These are phyloP conservation scores for Rhodotorula kratochvilovae DNA, from an alignment of 768 basidiomycete species.

Conservation along the genomic window DNA sequence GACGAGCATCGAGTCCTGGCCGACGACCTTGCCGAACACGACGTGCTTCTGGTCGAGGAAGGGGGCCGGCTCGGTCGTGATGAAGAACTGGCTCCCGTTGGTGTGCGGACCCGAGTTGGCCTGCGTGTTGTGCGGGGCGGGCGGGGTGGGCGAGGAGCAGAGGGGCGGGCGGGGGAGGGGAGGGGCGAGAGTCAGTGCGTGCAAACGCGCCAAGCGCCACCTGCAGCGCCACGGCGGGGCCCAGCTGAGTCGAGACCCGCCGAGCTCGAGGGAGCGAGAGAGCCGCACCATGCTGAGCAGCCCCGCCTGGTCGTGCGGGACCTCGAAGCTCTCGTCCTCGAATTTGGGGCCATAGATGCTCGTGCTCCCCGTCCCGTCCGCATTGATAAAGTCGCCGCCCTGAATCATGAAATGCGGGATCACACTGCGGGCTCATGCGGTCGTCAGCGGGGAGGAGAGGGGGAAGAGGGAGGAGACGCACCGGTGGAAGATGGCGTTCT, in stretches of 20 bases:
- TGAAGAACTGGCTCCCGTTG: conserved; percentile 98
- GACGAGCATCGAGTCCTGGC: conserved; percentile 80
- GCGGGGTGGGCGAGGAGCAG: too few relatives aligned
- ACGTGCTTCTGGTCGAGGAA: conserved; percentile 91
- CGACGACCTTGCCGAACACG: conserved; percentile 79
- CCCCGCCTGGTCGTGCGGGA: conserved; percentile 81
- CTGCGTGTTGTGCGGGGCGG: conserved; percentile 48
- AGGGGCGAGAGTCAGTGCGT: neutral
- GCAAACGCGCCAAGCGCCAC: too few relatives aligned
- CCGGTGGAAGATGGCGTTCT: conserved; percentile 39
- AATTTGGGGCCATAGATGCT: conserved; percentile 95
- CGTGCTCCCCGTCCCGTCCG: conserved; percentile 90
- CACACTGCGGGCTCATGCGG: conserved; percentile 63
- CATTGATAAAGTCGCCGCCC: conserved; percentile 89
- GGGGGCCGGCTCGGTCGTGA: conserved; percentile 89
- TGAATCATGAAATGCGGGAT: conserved; percentile 61
- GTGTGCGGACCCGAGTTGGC: conserved; percentile 93
- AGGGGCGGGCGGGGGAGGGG: too few relatives aligned
- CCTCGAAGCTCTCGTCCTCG: conserved; percentile 89
- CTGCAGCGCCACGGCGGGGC: neutral
- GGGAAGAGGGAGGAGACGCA: neutral
- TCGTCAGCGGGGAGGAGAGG: conserved; percentile 63
- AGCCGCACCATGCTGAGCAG: conserved; percentile 76
- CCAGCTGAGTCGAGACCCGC: too few relatives aligned
- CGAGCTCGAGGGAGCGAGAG: neutral